Percentiles rank a stretch among this genome's conserved stretches.
Evolutionary conservation across 2,329 filamentous ascomycete genomes (phyloP).

Genomic region (Fonsecaea erecta): DNA sequence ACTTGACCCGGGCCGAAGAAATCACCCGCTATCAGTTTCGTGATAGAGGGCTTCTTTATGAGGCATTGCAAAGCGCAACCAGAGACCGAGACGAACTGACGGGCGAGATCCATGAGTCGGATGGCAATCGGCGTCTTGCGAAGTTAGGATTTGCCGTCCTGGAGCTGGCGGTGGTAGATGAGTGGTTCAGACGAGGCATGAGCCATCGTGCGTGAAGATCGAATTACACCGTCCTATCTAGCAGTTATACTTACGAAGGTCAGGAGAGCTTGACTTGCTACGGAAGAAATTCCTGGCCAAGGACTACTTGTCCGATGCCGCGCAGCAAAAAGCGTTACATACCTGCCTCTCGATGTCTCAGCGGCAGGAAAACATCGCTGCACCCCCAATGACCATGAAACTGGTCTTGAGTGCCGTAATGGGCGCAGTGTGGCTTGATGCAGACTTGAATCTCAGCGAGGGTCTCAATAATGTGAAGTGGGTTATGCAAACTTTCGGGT

Average conservation of each 20-base stretch:
- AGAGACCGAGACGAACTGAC: neutral
- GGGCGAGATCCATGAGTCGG: neutral
- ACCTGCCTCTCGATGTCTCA: neutral
- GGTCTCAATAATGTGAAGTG: neutral
- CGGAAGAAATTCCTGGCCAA: neutral
- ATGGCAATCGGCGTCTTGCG: neutral
- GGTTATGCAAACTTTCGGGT: neutral
- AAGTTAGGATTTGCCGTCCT: neutral
- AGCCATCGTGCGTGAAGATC: neutral
- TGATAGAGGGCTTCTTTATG: neutral
- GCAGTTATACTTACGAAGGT: neutral
- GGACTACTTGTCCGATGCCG: neutral
- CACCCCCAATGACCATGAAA: neutral
- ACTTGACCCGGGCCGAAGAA: neutral
- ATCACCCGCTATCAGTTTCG: neutral
- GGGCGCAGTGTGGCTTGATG: neutral
- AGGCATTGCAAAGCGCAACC: neutral
- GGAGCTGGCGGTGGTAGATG: neutral
- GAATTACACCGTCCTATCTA: neutral
- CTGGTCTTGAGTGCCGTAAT: neutral
- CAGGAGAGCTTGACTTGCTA: neutral
- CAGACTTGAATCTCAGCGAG: neutral
- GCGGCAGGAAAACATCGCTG: neutral
- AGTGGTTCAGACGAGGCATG: neutral
- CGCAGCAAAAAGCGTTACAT: neutral